Evolutionary conservation across 148 eudicot genomes (phyloP), one percentile per base, ranked within the genome.

Genomic region (Camellia japonica): DNA sequence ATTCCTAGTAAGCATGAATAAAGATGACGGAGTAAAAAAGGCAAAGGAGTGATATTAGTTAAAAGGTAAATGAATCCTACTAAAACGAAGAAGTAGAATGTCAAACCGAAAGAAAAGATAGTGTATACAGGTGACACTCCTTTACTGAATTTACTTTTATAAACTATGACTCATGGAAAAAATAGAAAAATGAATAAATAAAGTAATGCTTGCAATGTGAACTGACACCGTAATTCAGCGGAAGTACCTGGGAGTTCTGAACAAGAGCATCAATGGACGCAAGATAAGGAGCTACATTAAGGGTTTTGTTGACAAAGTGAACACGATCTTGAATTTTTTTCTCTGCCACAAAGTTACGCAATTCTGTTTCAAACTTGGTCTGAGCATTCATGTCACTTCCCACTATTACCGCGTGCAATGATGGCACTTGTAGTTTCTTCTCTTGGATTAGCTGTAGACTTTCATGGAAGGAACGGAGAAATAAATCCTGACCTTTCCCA

Each of bases 311-410:
- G 79, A 94, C 93, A 80, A 94, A 94, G 85, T 91, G 98, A 75
- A 94, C 98, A 20, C 84, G 90, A 77, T 86, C 88, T 76, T 92
- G 89, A 70, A 94, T 79, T 81, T 88, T 94, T 78, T 91, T 94
- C 82, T 86, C 90, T 12, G 19, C 80, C 44, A 92, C 94, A 83
- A 94, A 91, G 71, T 81, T 86, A 10, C 97, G 89, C 16, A 94
- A 87, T 84, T 92, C 98, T 82, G 90, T 86, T 83, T 92, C 97
- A 80, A 91, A 94, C 82, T 94, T 92, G 46, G 94, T 90, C 81
- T 94, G 97, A 59, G 87, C 90, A 83, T 81, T 87, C 91, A 94
- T 91, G 83, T 94, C 97, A 82, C 98, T 94, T 84, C 98, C 98
- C 44, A 94, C 97, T 63, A 94, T 78, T 62, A 92, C 83, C 30